Conservation (phyloP, 176 grass and related monocot species). For the Zea mays region Zm-B73-REFERENCE-NAM-5.0 NC_050100.1:1365501-1366000, state of each 20-base stretch:
- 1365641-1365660: slow-evolving; percentile 66
- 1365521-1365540: slow-evolving; percentile 77
- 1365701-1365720: slow-evolving; percentile 92
- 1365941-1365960: no score
- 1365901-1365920: no score
- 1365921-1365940: no score
- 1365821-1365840: not conserved
- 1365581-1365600: slow-evolving; percentile 79
- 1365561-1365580: slow-evolving; percentile 69
- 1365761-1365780: not conserved
- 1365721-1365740: slow-evolving; percentile 83
- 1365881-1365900: not conserved
- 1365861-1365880: not conserved
- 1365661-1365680: slow-evolving; percentile 54
- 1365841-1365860: not conserved
- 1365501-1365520: slow-evolving; percentile 96
- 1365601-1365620: slow-evolving; percentile 54
- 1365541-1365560: slow-evolving; percentile 75
- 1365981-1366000: no score
- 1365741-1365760: not conserved
- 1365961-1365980: no score
- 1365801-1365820: slow-evolving; percentile 9
- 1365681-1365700: slow-evolving; percentile 85
- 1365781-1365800: not conserved
- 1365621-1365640: slow-evolving; percentile 47